Conservation (phyloP, 345 rosid species). For the Eutrema heterophyllum region DNA sequence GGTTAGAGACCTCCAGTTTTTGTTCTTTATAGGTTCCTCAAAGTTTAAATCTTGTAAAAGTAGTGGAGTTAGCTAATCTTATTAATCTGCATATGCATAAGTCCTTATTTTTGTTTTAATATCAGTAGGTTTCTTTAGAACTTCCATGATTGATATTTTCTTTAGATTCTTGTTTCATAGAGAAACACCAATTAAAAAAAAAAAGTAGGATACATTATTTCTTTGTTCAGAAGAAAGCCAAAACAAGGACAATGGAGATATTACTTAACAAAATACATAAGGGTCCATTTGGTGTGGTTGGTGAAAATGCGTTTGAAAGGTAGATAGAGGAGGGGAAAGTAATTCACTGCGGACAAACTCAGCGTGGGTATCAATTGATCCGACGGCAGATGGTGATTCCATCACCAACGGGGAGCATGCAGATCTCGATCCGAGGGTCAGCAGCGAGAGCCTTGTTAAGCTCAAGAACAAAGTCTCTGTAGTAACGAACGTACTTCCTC, state of each 20-base stretch:
- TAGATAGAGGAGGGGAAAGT: background rate
- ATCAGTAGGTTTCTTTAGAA: background rate
- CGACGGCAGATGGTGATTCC: constrained; percentile 98
- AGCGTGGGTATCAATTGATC: constrained; percentile 36
- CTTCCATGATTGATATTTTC: background rate
- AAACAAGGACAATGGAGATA: background rate
- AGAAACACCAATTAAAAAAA: background rate
- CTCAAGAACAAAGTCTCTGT: constrained; percentile 87
- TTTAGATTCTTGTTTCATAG: background rate
- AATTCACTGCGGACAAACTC: background rate
- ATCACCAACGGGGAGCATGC: constrained; percentile 94
- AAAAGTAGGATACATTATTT: constrained; percentile 10
- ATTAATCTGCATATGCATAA: background rate
- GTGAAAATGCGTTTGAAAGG: constrained; percentile 1
- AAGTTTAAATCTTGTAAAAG: background rate
- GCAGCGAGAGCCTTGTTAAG: constrained; percentile 95
- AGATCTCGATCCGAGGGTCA: constrained; percentile 95
- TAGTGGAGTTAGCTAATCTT: background rate
- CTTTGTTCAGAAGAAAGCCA: constrained; percentile 17
- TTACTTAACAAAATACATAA: constrained; percentile 20
- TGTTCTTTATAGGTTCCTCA: background rate
- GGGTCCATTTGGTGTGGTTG: constrained; percentile 1
- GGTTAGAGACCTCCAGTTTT: background rate
- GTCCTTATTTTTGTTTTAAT: background rate
- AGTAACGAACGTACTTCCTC: constrained; percentile 82